Evolutionary conservation across 768 basidiomycete genomes (phyloP).

Genomic region (Trametes coccinea): DNA sequence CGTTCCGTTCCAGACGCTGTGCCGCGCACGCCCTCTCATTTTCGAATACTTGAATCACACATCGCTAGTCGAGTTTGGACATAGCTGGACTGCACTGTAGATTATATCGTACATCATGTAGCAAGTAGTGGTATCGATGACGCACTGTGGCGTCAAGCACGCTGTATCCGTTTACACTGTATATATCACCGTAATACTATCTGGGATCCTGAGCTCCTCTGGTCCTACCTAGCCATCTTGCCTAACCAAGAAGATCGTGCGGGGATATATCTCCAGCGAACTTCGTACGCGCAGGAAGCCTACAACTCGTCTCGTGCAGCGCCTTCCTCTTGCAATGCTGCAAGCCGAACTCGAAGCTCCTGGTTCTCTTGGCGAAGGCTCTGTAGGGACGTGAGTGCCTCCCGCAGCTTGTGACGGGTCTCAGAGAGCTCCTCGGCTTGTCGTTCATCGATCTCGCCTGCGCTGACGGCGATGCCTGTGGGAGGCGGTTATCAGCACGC

Average conservation of each 20-base stretch:
- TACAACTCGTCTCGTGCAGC: not conserved
- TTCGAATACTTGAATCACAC: not conserved
- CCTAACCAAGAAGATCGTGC: no score
- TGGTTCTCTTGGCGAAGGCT: conserved; percentile 54
- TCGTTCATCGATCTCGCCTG: conserved; percentile 68
- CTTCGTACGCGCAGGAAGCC: not conserved
- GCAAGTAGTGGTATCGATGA: conserved; percentile 12
- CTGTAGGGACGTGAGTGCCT: conserved; percentile 38
- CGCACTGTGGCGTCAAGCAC: conserved; percentile 6
- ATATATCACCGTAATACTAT: conserved; percentile 22
- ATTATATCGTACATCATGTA: conserved; percentile 12
- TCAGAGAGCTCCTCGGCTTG: conserved; percentile 48
- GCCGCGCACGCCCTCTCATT: conserved; percentile 10
- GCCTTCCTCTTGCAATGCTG: conserved; percentile 6
- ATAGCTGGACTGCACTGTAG: conserved; percentile 8
- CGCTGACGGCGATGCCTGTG: conserved; percentile 72
- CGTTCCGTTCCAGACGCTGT: conserved; percentile 14
- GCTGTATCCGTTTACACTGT: conserved; percentile 15
- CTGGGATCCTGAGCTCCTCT: not conserved
- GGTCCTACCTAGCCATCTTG: no score
- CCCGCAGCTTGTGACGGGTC: conserved; percentile 49
- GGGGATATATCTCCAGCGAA: no score
- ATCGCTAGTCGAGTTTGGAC: conserved; percentile 22
- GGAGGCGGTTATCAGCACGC: not conserved
- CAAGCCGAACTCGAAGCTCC: conserved; percentile 38